Conservation (phyloP, 176 grass and related monocot species). For the Aechmea fasciata region DNA sequence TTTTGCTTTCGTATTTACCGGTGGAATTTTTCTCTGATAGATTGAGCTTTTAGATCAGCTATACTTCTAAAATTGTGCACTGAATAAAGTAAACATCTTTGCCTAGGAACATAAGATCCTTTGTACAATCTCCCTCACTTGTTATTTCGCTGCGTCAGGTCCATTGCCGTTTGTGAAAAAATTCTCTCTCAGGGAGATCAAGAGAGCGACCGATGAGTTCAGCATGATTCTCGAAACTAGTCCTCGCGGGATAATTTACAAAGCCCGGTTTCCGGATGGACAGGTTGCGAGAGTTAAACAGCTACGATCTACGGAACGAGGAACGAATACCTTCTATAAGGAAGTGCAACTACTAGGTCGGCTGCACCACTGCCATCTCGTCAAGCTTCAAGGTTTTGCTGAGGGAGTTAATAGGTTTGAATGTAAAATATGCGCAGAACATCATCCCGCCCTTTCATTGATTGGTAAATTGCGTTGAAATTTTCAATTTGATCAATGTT, state of each 20-base stretch:
- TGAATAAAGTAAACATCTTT: no score
- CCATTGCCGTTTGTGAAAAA: constrained; percentile 48
- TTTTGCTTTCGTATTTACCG: no score
- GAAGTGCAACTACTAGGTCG: constrained; percentile 65
- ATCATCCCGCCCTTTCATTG: no score
- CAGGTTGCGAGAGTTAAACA: constrained; percentile 55
- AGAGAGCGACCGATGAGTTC: constrained; percentile 63
- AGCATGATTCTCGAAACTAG: constrained; percentile 42
- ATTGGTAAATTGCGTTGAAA: no score
- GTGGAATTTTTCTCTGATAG: no score
- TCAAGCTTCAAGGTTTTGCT: constrained; percentile 63
- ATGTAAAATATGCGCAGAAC: background rate
- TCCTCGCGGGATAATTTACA: constrained; percentile 51
- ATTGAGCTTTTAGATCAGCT: no score
- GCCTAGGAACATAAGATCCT: no score
- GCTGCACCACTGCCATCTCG: constrained; percentile 80
- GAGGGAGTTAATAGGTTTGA: constrained; percentile 49
- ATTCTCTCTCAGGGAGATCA: constrained; percentile 61
- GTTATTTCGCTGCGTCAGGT: constrained; percentile 18
- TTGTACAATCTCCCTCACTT: no score
- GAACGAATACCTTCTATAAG: constrained; percentile 36
- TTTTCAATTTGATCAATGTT: no score
- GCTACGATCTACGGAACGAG: constrained; percentile 12
- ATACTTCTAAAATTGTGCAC: no score
- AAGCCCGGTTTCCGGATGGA: constrained; percentile 62